A percentile compares a stretch with the other conserved stretches of the same genome.
Conservation (phyloP, 305 asterid genomes). For the Fraxinus ornus region DNA sequence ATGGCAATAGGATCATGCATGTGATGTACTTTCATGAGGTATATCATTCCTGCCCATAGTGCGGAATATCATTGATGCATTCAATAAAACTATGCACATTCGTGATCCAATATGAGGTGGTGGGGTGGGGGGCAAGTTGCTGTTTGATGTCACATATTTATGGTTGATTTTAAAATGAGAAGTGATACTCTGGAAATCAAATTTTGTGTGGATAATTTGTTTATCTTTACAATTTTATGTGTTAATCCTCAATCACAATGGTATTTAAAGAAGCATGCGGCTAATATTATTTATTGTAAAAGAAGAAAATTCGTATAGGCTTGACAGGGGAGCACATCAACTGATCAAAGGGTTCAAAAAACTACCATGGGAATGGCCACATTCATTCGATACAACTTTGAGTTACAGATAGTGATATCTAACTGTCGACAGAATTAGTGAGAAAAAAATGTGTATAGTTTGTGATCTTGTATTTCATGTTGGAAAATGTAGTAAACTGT, state of each 20-base stretch:
- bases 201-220: neutral
- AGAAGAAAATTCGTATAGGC: neutral
- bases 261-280: neutral
- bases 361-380: neutral
- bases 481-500: neutral
- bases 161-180: neutral
- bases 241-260: neutral
- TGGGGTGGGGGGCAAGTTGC: neutral
- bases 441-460: neutral
- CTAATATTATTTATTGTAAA: neutral
- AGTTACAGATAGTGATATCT: neutral
- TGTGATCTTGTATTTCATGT: neutral
- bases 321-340: neutral
- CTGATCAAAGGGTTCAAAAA: neutral
- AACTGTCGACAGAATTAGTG: neutral
- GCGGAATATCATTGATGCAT: conserved; percentile 9
- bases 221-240: neutral
- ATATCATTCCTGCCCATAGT: conserved; percentile 17
- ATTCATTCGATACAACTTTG: neutral
- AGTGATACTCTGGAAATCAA: neutral
- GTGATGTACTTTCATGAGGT: conserved; percentile 9
- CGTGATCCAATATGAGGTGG: neutral
- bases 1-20: neutral
- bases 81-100: conserved; percentile 1
- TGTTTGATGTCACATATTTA: neutral